These are phyloP conservation scores for Protomyces gravidus DNA, from an alignment of 1,139 yeast genomes.

Conservation along the genomic window DNA sequence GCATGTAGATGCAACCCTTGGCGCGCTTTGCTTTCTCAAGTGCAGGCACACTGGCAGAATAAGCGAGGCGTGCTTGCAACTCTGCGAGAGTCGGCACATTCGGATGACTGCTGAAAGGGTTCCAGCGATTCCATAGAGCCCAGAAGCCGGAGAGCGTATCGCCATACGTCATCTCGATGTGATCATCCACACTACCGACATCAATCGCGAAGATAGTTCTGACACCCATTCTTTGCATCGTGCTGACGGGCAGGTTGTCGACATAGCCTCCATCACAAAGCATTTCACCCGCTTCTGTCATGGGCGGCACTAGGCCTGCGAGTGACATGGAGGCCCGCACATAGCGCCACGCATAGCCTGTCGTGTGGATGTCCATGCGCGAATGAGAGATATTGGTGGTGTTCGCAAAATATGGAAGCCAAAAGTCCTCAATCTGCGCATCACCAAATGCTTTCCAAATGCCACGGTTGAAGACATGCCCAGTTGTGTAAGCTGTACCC, in stretches of 20 bases:
- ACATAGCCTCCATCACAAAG: constrained; percentile 92
- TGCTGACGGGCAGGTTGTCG: constrained; percentile 86
- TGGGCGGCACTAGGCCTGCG: constrained; percentile 89
- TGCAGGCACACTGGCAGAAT: constrained; percentile 92
- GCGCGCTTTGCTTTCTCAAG: constrained; percentile 78
- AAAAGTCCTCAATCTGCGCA: constrained; percentile 87
- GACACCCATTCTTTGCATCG: constrained; percentile 84
- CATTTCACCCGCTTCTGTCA: constrained; percentile 84
- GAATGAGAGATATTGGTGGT: constrained; percentile 96
- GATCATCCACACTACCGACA: constrained; percentile 91
- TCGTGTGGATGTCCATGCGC: constrained; percentile 86
- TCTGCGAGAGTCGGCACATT: constrained; percentile 93
- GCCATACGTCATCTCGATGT: constrained; percentile 86
- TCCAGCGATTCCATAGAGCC: constrained; percentile 84
- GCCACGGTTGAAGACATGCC: constrained; percentile 82
- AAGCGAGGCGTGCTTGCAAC: constrained; percentile 63
- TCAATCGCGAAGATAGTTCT: constrained; percentile 89
- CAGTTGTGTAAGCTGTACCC: constrained; percentile 63
- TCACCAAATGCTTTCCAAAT: constrained; percentile 95
- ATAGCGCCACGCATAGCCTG: constrained; percentile 93
- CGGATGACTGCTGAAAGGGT: constrained; percentile 82
- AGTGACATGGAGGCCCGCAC: constrained; percentile 94
- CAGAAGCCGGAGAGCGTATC: constrained; percentile 89
- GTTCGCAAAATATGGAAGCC: constrained; percentile 84
- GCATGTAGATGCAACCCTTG: constrained; percentile 79